Evolutionary conservation across 2,329 filamentous ascomycete genomes (phyloP).

Genomic region (Aspergillus nomiae): DNA sequence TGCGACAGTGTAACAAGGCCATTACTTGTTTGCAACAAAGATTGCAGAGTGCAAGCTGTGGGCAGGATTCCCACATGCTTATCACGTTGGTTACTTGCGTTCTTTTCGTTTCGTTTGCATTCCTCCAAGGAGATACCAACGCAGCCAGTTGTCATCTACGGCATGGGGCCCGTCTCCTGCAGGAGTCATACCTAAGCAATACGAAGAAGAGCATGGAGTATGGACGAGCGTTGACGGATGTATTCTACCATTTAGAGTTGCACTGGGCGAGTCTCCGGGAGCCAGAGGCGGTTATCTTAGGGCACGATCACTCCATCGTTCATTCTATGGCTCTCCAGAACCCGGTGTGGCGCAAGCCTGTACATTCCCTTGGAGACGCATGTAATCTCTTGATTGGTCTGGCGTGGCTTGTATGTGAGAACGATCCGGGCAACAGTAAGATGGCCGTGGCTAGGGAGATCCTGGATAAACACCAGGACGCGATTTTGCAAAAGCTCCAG

Average conservation of each 20-base stretch:
- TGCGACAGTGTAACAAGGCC: not conserved
- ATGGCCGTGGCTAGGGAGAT: not conserved
- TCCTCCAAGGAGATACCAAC: constrained; percentile 17
- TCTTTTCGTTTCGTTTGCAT: constrained; percentile 17
- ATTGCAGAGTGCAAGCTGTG: not conserved
- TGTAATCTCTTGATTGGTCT: not conserved
- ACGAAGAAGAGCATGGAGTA: not conserved
- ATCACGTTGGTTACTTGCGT: constrained; percentile 18
- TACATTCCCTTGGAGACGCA: not conserved
- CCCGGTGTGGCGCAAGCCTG: not conserved
- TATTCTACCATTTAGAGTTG: constrained; percentile 15
- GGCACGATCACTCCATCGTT: not conserved
- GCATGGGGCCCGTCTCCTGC: constrained; percentile 6
- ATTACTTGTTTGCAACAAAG: not conserved
- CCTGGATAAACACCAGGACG: not conserved
- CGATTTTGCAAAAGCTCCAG: not conserved
- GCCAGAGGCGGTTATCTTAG: constrained; percentile 2
- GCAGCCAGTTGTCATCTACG: constrained; percentile 13
- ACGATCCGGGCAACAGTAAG: not conserved
- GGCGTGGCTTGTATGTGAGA: not conserved
- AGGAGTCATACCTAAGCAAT: not conserved
- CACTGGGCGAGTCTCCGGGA: constrained; percentile 12
- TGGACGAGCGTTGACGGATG: constrained; percentile 6
- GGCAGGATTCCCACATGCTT: constrained; percentile 12
- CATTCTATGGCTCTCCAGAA: not conserved